Conservation (phyloP, 176 grass and related monocot genomes). For the Otatea glauca region DNA sequence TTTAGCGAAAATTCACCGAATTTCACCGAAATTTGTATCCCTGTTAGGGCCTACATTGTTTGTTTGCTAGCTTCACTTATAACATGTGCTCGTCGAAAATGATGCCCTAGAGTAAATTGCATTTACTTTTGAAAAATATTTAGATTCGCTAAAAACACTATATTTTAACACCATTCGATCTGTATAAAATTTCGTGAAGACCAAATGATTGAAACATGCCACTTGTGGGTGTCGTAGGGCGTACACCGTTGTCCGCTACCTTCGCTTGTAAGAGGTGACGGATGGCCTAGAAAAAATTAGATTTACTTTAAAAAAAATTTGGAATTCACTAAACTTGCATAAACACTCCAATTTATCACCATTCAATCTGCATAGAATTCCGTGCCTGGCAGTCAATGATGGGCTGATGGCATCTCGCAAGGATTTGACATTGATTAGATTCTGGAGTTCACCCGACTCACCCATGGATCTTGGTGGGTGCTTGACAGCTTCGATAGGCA, state of each 20-base stretch:
- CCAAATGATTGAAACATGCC: too few species aligned
- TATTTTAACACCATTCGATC: background rate
- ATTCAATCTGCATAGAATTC: background rate
- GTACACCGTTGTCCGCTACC: background rate
- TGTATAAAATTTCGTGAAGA: background rate
- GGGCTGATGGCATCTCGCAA: background rate
- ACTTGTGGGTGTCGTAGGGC: accelerated
- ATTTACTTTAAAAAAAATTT: background rate
- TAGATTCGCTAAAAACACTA: background rate
- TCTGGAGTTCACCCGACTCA: background rate
- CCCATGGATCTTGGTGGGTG: background rate
- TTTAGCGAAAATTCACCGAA: too few species aligned
- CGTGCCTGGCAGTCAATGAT: background rate
- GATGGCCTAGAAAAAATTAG: background rate
- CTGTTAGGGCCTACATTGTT: too few species aligned
- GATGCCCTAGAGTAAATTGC: too few species aligned
- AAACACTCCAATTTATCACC: background rate
- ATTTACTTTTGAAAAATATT: background rate
- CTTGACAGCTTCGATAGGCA: background rate
- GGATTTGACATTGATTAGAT: background rate
- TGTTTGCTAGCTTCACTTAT: too few species aligned
- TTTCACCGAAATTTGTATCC: too few species aligned
- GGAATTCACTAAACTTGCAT: background rate
- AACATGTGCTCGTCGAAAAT: too few species aligned
- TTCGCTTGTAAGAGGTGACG: background rate